Conservation (phyloP, 2,329 filamentous ascomycete species). For the Stachybotrys chartarum region DNA sequence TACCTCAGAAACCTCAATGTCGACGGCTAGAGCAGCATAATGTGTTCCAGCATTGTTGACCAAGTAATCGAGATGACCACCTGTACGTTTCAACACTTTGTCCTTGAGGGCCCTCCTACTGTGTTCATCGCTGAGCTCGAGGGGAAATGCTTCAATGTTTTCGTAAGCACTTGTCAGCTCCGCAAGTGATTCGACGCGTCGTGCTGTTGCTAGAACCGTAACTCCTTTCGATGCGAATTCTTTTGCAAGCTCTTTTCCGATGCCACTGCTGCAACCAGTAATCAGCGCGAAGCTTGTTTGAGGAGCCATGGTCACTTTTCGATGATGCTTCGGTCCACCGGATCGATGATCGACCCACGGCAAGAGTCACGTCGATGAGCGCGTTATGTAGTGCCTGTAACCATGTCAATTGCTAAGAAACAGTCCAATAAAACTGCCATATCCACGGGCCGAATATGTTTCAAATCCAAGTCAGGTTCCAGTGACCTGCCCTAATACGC, state of each 20-base stretch:
- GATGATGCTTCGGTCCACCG: background rate
- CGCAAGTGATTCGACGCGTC: conserved; percentile 4
- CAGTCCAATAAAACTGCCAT: too few species aligned
- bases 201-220: conserved; percentile 9
- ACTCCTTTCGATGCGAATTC: conserved; percentile 4
- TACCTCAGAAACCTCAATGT: conserved; percentile 6
- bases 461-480: too few species aligned
- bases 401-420: too few species aligned
- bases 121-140: conserved; percentile 4
- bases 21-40: conserved; percentile 6
- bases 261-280: conserved; percentile 9
- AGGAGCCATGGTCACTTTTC: background rate
- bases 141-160: conserved; percentile 7
- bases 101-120: conserved; percentile 2
- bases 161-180: conserved; percentile 5
- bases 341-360: too few species aligned
- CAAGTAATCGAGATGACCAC: conserved; percentile 6
- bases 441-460: too few species aligned
- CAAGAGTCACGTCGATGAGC: too few species aligned
- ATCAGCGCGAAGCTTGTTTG: conserved; percentile 1
- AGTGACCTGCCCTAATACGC: too few species aligned
- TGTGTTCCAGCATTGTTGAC: conserved; percentile 10
- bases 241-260: conserved; percentile 6
- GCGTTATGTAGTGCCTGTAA: too few species aligned
- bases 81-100: conserved; percentile 3